phyloP scores from a whole-genome alignment of 2,329 filamentous ascomycete species.

The Microsporum ferrugineum region DNA sequence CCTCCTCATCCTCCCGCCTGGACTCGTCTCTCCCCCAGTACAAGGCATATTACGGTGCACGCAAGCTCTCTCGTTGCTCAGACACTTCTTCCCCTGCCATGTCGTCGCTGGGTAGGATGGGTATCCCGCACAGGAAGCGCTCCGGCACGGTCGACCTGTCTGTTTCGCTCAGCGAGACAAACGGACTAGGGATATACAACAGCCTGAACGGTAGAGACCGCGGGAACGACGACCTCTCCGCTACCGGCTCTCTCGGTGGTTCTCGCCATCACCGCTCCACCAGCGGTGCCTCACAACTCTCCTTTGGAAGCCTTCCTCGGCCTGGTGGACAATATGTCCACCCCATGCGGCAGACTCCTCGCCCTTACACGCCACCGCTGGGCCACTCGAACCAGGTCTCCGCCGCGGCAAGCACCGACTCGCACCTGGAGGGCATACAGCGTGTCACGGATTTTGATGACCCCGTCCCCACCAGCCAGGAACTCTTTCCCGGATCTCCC shows the following conservation, averaged over 20 bases:
- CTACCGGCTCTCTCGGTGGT: constrained; percentile 30
- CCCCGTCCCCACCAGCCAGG: constrained; percentile 16
- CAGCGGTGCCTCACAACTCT: constrained; percentile 46
- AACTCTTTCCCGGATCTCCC: constrained; percentile 28
- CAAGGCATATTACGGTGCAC: neutral
- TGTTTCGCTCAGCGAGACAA: constrained; percentile 44
- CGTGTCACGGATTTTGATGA: constrained; percentile 2
- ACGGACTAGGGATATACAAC: constrained; percentile 45
- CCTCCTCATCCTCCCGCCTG: neutral
- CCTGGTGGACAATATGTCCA: constrained; percentile 44
- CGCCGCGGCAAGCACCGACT: constrained; percentile 34
- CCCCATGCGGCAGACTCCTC: constrained; percentile 45
- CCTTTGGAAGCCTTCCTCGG: constrained; percentile 31
- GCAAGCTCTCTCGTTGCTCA: neutral
- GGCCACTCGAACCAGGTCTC: constrained; percentile 41
- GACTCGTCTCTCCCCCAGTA: neutral
- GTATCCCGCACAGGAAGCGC: neutral
- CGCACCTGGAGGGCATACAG: constrained; percentile 10
- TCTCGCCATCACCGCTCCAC: constrained; percentile 41
- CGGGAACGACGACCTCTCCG: constrained; percentile 31
- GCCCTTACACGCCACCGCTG: constrained; percentile 43
- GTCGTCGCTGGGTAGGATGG: neutral
- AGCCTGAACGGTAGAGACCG: constrained; percentile 22
- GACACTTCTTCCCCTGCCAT: neutral
- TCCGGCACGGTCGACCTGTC: constrained; percentile 35